These are phyloP conservation scores for Myrica gale DNA, from an alignment of 306 rosid species.

Conservation along the genomic window DNA sequence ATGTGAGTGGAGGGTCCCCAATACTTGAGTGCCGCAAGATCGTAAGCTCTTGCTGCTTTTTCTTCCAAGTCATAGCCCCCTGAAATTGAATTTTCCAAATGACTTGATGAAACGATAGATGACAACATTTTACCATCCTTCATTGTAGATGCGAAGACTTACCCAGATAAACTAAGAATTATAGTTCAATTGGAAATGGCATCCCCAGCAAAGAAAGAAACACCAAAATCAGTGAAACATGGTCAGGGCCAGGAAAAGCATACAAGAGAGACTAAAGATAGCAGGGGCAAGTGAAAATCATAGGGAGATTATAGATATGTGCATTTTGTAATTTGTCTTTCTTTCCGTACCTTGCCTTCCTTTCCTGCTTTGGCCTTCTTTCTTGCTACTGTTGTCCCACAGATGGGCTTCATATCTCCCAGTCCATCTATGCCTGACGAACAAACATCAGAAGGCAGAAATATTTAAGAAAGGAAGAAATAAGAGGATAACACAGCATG, in stretches of 20 bases:
- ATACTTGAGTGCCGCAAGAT: slow-evolving; percentile 93
- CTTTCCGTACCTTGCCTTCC: slow-evolving; percentile 82
- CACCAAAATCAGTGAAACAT: slow-evolving; percentile 22
- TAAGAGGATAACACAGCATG: slow-evolving; percentile 8
- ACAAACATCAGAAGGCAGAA: slow-evolving; percentile 21
- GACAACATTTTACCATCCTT: slow-evolving; percentile 13
- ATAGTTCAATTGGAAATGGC: slow-evolving; percentile 31
- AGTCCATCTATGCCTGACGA: slow-evolving; percentile 86
- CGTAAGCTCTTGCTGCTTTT: slow-evolving; percentile 93
- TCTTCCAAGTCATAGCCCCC: slow-evolving; percentile 98
- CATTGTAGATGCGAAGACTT: slow-evolving; percentile 28
- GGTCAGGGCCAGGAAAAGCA: slow-evolving; percentile 8
- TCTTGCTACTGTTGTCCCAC: slow-evolving; percentile 92
- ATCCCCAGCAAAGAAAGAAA: slow-evolving; percentile 35
- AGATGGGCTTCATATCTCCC: slow-evolving; percentile 97
- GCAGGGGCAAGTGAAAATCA: slow-evolving; percentile 15
- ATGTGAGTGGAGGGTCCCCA: slow-evolving; percentile 97
- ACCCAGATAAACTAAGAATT: slow-evolving; percentile 82
- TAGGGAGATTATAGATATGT: neutral
- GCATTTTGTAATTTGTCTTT: neutral
- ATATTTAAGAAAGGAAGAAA: neutral
- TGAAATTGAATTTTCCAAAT: slow-evolving; percentile 46
- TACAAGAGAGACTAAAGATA: slow-evolving; percentile 19
- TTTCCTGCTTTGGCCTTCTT: slow-evolving; percentile 95
- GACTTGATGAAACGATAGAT: slow-evolving; percentile 24